A percentile compares a stretch with the other conserved stretches of the same genome.
phyloP scores from a whole-genome alignment of 2,329 filamentous ascomycete species.

The Dactylonectria macrodidyma region DNA sequence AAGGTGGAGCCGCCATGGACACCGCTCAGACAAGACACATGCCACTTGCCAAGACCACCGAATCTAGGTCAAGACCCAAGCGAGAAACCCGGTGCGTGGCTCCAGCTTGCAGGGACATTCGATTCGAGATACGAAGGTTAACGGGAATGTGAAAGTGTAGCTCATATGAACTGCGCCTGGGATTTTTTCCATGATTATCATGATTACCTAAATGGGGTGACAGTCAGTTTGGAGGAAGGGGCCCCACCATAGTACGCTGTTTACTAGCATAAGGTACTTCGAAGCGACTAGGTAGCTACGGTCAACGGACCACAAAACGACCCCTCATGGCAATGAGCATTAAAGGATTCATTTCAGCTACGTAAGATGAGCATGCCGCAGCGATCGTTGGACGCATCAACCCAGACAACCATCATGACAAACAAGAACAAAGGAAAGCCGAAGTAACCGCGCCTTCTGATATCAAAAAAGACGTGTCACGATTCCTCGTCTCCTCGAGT shows the following conservation, averaged over 20 bases:
- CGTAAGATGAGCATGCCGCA: conserved; percentile 55
- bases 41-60: conserved; percentile 7
- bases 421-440: conserved; percentile 58
- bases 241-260: neutral
- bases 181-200: neutral
- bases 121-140: neutral
- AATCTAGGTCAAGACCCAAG: neutral
- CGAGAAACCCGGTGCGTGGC: conserved; percentile 5
- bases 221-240: too few species aligned
- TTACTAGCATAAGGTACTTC: neutral
- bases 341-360: conserved; percentile 57
- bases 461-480: conserved; percentile 57
- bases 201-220: neutral
- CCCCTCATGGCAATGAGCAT: conserved; percentile 45
- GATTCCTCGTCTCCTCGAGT: conserved; percentile 53
- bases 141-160: neutral
- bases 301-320: neutral
- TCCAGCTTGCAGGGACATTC: neutral
- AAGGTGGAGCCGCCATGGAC: conserved; percentile 34
- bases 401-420: conserved; percentile 55
- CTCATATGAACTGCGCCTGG: too few species aligned
- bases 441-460: conserved; percentile 59
- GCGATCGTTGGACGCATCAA: conserved; percentile 56
- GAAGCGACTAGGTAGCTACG: neutral
- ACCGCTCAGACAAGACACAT: conserved; percentile 38